Conservation (phyloP, 495 filamentous ascomycete species). For the Hypoxylon fragiforme region DNA sequence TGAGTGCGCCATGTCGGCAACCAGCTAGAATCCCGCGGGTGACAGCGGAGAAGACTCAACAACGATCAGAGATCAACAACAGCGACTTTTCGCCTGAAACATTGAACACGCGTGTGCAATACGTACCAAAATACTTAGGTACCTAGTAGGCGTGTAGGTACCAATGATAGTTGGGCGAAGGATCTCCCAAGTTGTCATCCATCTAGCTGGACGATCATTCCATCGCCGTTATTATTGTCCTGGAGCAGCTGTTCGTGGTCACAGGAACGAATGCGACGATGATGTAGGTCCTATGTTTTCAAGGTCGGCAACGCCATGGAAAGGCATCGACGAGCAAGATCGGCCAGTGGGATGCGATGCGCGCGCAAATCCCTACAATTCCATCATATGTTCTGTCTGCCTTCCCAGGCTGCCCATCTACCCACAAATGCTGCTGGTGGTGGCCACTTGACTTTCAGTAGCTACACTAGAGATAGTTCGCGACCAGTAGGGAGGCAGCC, state of each 20-base stretch:
- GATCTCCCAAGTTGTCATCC: slow-evolving; percentile 12
- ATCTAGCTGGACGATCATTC: slow-evolving; percentile 14
- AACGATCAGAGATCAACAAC: neutral
- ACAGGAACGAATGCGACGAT: neutral
- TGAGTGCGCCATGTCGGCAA: slow-evolving; percentile 10
- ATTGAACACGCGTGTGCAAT: no score
- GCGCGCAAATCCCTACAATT: slow-evolving; percentile 14
- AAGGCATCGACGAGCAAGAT: slow-evolving; percentile 18
- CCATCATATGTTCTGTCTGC: slow-evolving; percentile 23
- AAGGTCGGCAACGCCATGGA: slow-evolving; percentile 1
- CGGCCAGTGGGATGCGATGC: slow-evolving; percentile 26
- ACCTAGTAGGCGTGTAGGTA: no score
- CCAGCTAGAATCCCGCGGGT: slow-evolving; percentile 16
- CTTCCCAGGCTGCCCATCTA: slow-evolving; percentile 15
- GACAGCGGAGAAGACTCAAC: neutral
- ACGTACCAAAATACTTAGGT: no score
- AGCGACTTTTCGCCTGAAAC: slow-evolving; percentile 7
- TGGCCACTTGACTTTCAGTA: slow-evolving; percentile 21
- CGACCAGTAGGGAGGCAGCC: neutral
- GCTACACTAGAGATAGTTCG: slow-evolving; percentile 5
- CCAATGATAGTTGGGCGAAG: slow-evolving; percentile 4
- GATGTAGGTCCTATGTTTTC: slow-evolving; percentile 9
- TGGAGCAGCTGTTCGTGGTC: neutral
- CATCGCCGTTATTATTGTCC: slow-evolving; percentile 15
- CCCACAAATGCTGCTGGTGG: slow-evolving; percentile 1